phyloP scores from a whole-genome alignment of 1,284 basidiomycete genomes.

The Papiliotrema nemorosa region DNA sequence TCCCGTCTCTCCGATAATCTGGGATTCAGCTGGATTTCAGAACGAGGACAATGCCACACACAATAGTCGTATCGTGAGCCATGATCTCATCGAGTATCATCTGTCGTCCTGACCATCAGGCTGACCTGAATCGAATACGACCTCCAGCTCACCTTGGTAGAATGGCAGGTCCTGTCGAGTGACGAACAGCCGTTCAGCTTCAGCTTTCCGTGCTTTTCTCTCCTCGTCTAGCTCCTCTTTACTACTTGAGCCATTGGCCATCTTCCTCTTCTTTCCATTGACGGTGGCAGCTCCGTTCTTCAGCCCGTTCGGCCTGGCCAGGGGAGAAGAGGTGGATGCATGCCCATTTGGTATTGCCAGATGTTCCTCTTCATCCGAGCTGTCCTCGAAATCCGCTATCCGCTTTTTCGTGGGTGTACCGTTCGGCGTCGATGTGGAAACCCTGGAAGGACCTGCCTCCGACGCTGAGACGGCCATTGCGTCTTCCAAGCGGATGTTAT shows the following conservation, averaged over 20 bases:
- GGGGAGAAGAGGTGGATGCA: too few relatives aligned
- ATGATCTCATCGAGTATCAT: conserved; percentile 70
- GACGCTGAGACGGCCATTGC: not conserved
- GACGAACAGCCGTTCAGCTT: conserved; percentile 53
- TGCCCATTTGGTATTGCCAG: not conserved
- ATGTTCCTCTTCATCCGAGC: not conserved
- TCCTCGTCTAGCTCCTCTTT: conserved; percentile 1
- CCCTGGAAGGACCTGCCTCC: not conserved
- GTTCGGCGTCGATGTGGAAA: not conserved
- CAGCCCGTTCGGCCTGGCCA: too few relatives aligned
- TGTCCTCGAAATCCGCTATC: not conserved
- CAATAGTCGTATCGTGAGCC: conserved; percentile 78
- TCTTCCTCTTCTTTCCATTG: conserved; percentile 2
- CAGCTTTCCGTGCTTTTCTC: not conserved
- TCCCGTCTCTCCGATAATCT: conserved; percentile 89
- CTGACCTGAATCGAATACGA: conserved; percentile 2
- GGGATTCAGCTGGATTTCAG: not conserved
- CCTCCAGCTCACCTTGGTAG: conserved; percentile 58
- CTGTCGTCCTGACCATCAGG: conserved; percentile 58
- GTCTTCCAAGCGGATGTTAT: too few relatives aligned
- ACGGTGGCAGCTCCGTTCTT: not conserved
- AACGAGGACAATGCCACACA: conserved; percentile 13
- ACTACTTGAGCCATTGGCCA: not conserved
- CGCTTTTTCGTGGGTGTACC: not conserved
- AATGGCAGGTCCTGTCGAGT: conserved; percentile 72